Evolutionary conservation across 1,139 yeast genomes (phyloP).

Genomic region (Saccharomycopsis phalli): DNA sequence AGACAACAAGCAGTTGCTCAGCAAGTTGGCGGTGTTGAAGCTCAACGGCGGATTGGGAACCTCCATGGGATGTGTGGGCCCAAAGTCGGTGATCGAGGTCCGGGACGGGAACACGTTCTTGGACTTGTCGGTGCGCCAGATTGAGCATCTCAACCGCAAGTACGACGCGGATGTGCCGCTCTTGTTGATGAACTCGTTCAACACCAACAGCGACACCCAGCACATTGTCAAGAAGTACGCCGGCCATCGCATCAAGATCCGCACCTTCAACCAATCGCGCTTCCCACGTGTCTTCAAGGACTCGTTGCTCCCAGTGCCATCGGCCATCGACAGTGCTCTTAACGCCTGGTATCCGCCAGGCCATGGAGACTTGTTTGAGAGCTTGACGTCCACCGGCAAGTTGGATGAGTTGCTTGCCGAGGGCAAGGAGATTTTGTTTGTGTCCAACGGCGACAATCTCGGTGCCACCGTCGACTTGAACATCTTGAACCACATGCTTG

Average conservation of each 20-base stretch:
- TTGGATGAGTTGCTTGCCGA: slow-evolving; percentile 82
- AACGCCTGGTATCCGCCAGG: slow-evolving; percentile 96
- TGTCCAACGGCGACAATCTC: slow-evolving; percentile 95
- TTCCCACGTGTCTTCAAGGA: slow-evolving; percentile 95
- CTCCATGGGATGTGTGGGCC: slow-evolving; percentile 99
- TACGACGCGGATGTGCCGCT: slow-evolving; percentile 92
- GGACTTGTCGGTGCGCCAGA: slow-evolving; percentile 92
- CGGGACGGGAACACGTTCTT: slow-evolving; percentile 96
- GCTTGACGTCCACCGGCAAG: slow-evolving; percentile 83
- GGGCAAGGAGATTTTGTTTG: slow-evolving; percentile 92
- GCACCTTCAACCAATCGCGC: slow-evolving; percentile 94
- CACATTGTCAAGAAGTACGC: slow-evolving; percentile 93
- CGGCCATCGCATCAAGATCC: slow-evolving; percentile 91
- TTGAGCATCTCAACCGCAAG: slow-evolving; percentile 87
- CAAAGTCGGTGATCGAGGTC: slow-evolving; percentile 95
- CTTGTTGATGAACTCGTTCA: slow-evolving; percentile 95
- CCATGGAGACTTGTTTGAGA: slow-evolving; percentile 94
- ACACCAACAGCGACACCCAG: slow-evolving; percentile 93
- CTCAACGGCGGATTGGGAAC: slow-evolving; percentile 98
- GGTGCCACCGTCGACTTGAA: slow-evolving; percentile 96
- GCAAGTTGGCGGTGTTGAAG: slow-evolving; percentile 88
- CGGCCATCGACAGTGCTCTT: slow-evolving; percentile 63
- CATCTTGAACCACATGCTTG: slow-evolving; percentile 87
- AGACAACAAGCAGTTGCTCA: slow-evolving; percentile 43
- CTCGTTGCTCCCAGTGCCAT: slow-evolving; percentile 90